phyloP scores from a whole-genome alignment of 305 asterid genomes.

The Solanum chacoense region DNA sequence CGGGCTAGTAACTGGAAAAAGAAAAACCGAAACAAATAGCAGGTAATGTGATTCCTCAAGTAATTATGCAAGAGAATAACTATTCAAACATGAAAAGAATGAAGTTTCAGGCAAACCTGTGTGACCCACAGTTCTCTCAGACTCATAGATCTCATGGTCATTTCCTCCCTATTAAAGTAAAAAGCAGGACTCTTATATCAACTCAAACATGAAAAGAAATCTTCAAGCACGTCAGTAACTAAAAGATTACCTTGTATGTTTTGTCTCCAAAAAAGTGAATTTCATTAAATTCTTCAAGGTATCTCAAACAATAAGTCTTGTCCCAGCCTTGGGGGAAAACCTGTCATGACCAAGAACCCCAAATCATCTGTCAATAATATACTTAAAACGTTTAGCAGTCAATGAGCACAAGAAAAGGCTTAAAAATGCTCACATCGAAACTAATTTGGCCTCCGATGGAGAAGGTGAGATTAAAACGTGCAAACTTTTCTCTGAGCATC shows the following conservation, averaged over 20 bases:
- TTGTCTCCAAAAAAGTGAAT: conserved; percentile 96
- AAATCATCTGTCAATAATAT: neutral
- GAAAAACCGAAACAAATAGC: neutral
- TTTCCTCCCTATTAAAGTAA: conserved; percentile 66
- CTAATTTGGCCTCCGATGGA: conserved; percentile 97
- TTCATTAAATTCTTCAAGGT: conserved; percentile 66
- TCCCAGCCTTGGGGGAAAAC: conserved; percentile 97
- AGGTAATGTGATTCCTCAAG: neutral
- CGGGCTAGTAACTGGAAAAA: conserved; percentile 62
- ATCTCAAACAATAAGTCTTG: conserved; percentile 86
- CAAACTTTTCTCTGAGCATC: conserved; percentile 70
- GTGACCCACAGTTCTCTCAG: conserved; percentile 83
- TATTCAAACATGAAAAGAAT: neutral
- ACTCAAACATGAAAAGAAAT: neutral
- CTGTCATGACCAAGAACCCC: conserved; percentile 23
- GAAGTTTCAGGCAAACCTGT: conserved; percentile 40
- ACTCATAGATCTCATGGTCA: conserved; percentile 76
- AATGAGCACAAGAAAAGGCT: neutral
- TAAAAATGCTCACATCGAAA: conserved; percentile 57
- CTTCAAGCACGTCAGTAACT: neutral
- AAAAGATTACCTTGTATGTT: conserved; percentile 65
- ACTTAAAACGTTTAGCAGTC: neutral
- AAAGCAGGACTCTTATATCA: neutral
- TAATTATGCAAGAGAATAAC: neutral
- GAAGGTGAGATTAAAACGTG: conserved; percentile 62